Base-by-base conservation (phyloP, 495 filamentous ascomycete genomes). In the Terfezia boudieri region DNA sequence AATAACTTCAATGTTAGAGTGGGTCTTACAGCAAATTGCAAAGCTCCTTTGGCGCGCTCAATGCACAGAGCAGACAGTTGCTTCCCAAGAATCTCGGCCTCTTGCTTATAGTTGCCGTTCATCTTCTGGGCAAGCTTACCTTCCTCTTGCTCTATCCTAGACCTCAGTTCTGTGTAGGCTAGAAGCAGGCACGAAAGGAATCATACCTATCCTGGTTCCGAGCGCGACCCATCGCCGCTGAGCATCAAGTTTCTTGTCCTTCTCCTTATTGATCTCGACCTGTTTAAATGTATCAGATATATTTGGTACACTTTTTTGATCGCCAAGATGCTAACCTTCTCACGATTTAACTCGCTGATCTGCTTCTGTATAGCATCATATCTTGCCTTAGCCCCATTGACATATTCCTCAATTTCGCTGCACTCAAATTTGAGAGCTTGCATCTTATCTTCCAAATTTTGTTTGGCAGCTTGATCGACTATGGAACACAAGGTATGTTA, bases 1-100 rank as follows among this genome's bases (percentile, higher is more conserved):
- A 23, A 35, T 2, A 11, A 20, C 16, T 46, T 20, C 16, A 43
- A 32, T 32, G 26, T 5, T 46, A 14, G 1, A 12, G 22, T 51
- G 8, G 50, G n/a, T 67, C 73, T 53, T 70, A 80, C 79, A 46
- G 75, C 74, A 65, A 81, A 81, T 58, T 80, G 65, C 26, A 94
- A 66, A 9, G 80, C 73, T 9, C 74, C 67, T 51, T 76, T 71
- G 23, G 78, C 79, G 59, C 80, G 83, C 55, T 80, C 64, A 2
- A 88, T 64, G 1, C 76, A 66, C 3, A 79, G 59, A 52, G 74
- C 59, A 51, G 83, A 79, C 50, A 75, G 71, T 54, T 78, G 68
- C 3, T 68, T 63, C 8, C 70, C 67, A 36, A 80, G 61, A 0
- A 62, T 62, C n/a, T 56, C 50, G 8, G 78, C 58, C 41, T 50